phyloP scores from a whole-genome alignment of 1,284 basidiomycete species.

The Wallemia hederae region DNA sequence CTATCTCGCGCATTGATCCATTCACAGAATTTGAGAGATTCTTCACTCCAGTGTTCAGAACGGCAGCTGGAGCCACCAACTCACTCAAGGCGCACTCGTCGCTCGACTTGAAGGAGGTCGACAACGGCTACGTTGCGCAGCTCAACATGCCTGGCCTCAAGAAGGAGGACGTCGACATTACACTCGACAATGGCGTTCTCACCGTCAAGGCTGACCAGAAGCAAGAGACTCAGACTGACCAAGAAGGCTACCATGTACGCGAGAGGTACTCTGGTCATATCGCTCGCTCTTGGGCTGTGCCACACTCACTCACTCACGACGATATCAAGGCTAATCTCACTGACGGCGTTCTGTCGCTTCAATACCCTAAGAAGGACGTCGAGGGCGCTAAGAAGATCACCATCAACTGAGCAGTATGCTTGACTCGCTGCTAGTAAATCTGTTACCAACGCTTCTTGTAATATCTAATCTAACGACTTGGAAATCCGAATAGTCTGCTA shows the following conservation, averaged over 20 bases:
- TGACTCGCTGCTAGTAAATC: too few species aligned
- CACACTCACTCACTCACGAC: constrained; percentile 15
- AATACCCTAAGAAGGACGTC: not conserved
- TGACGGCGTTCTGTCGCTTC: not conserved
- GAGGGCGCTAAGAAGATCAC: not conserved
- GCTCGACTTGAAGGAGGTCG: constrained; percentile 13
- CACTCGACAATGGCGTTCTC: constrained; percentile 17
- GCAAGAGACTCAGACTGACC: constrained; percentile 11
- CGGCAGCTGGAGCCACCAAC: not conserved
- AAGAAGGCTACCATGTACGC: constrained; percentile 15
- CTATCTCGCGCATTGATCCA: not conserved
- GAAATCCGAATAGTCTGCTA: too few species aligned
- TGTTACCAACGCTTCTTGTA: too few species aligned
- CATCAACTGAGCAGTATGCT: not conserved
- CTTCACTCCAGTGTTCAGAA: not conserved
- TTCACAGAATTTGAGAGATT: not conserved
- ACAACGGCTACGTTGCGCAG: constrained; percentile 14
- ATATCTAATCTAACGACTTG: too few species aligned
- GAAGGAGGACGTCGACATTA: constrained; percentile 19
- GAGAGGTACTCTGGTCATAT: constrained; percentile 18
- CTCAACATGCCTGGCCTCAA: constrained; percentile 22
- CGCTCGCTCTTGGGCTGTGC: constrained; percentile 19
- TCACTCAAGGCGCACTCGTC: not conserved
- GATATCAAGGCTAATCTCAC: not conserved
- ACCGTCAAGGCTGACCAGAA: constrained; percentile 17